Conservation (phyloP, 768 basidiomycete genomes). For the Scleroderma citrinum region DNA sequence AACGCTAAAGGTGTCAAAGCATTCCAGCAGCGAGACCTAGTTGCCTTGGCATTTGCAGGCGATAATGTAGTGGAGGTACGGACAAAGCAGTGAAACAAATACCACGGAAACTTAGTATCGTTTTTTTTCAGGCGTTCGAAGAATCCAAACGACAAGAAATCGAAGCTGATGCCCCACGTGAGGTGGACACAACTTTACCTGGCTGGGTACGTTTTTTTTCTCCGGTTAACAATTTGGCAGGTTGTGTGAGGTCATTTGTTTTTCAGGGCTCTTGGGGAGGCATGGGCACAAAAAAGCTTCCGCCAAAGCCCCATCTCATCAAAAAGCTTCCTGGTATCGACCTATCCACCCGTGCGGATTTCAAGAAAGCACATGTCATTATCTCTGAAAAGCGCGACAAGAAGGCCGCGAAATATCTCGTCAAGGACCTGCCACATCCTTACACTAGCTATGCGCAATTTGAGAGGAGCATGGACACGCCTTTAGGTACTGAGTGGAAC, state of each 20-base stretch:
- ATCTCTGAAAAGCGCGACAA: constrained; percentile 95
- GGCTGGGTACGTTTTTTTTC: constrained; percentile 72
- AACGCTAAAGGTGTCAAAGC: constrained; percentile 44
- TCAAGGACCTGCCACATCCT: constrained; percentile 90
- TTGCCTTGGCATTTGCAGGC: constrained; percentile 92
- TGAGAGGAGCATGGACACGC: constrained; percentile 74
- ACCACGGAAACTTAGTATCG: background rate
- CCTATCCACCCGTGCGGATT: constrained; percentile 75
- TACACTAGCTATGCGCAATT: constrained; percentile 93
- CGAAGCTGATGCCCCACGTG: constrained; percentile 79
- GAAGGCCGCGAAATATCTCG: constrained; percentile 84
- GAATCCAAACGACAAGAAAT: constrained; percentile 79
- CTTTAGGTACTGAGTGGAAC: constrained; percentile 91
- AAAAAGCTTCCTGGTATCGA: constrained; percentile 81
- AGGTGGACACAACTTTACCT: constrained; percentile 85
- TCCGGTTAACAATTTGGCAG: background rate
- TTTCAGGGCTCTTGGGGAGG: constrained; percentile 90
- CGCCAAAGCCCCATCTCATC: constrained; percentile 65
- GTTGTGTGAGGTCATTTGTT: background rate
- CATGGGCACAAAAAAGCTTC: constrained; percentile 52
- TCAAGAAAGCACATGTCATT: constrained; percentile 81
- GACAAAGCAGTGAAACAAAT: background rate
- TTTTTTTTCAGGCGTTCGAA: constrained; percentile 66
- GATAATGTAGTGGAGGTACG: constrained; percentile 91
- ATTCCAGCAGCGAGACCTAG: constrained; percentile 88